These are phyloP conservation scores for Plantago elongata DNA, from an alignment of 257 asterid genomes.

Conservation along the genomic window DNA sequence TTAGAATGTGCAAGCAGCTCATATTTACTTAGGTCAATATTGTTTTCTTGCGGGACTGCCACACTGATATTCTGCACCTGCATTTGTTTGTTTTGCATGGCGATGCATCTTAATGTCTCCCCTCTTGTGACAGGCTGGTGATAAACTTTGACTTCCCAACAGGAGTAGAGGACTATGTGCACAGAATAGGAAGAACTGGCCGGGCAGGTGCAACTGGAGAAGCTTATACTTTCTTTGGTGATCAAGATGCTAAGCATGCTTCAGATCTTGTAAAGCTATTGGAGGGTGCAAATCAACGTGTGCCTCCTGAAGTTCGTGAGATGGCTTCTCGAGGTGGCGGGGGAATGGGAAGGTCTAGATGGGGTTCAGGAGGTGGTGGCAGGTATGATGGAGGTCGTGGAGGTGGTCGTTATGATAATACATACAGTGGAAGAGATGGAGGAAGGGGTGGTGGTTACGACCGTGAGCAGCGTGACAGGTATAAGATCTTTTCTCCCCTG, in stretches of 20 bases:
- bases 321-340: conserved; percentile 86
- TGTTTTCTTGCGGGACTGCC: neutral
- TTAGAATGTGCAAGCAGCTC: too few relatives aligned
- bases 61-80: too few relatives aligned
- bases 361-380: conserved; percentile 61
- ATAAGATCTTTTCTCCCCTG: neutral
- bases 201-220: conserved; percentile 97
- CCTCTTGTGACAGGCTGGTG: conserved; percentile 59
- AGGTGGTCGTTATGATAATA: conserved; percentile 49
- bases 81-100: neutral
- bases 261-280: conserved; percentile 73
- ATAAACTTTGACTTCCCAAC: conserved; percentile 88
- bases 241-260: conserved; percentile 82
- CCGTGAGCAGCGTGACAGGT: conserved; percentile 53
- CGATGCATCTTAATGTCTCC: neutral
- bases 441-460: conserved; percentile 46
- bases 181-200: conserved; percentile 99
- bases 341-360: conserved; percentile 63
- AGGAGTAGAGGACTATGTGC: conserved; percentile 96
- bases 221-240: conserved; percentile 73
- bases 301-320: conserved; percentile 70
- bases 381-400: conserved; percentile 59
- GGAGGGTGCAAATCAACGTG: conserved; percentile 86
- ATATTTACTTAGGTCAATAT: too few relatives aligned
- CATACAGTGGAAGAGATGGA: conserved; percentile 44